Evolutionary conservation across 257 asterid genomes (phyloP).

Genomic region (Salvia rosmarinus): DNA sequence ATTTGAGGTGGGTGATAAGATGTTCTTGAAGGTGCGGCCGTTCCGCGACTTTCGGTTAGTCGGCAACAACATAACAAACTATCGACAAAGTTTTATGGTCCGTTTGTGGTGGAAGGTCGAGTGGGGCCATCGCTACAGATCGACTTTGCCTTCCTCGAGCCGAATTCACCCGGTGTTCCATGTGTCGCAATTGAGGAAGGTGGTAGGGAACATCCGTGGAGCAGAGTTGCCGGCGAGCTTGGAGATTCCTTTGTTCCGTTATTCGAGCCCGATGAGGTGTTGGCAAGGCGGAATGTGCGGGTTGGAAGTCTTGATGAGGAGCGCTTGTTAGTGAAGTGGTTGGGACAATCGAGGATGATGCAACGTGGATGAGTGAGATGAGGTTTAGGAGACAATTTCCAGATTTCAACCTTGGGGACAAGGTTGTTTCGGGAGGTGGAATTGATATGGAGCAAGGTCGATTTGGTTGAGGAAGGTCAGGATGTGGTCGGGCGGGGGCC

Average conservation of each 20-base stretch:
- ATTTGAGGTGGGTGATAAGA: too few species aligned
- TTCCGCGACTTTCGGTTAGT: too few species aligned
- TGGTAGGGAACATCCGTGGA: neutral
- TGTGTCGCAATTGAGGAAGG: neutral
- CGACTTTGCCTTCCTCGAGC: neutral
- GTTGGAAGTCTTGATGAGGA: neutral
- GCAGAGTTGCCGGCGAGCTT: neutral
- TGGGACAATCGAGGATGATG: slow-evolving; percentile 1
- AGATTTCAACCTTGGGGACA: too few species aligned
- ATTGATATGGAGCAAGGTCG: too few species aligned
- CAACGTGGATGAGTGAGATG: neutral
- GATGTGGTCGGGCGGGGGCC: too few species aligned
- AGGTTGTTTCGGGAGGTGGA: too few species aligned
- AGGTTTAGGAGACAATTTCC: neutral
- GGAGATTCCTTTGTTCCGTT: neutral
- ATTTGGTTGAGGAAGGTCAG: too few species aligned
- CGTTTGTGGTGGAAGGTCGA: neutral
- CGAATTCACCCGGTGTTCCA: slow-evolving; percentile 1
- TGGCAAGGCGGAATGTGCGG: neutral
- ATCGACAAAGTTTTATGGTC: neutral
- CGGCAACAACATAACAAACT: too few species aligned
- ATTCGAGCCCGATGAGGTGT: neutral
- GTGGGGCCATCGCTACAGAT: neutral
- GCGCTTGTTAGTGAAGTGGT: neutral
- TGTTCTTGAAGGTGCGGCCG: too few species aligned